A percentile compares a stretch with the other conserved stretches of the same genome.
These are phyloP conservation scores for Trifolium repens DNA, from an alignment of 306 rosid species.

Conservation along the genomic window DNA sequence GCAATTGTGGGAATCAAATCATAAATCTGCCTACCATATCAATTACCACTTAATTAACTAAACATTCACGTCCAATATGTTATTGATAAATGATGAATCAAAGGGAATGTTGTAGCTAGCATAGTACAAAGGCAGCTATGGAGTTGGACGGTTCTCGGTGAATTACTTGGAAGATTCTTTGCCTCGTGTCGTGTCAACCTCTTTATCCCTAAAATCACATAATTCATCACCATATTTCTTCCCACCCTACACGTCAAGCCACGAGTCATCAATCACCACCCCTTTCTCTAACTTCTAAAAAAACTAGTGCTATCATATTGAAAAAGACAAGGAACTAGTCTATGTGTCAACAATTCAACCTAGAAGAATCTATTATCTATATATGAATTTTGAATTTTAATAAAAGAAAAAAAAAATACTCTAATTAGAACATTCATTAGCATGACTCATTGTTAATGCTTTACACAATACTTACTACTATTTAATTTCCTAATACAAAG, in stretches of 20 bases:
- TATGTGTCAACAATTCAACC: slow-evolving; percentile 19
- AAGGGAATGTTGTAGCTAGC: not conserved
- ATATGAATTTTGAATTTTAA: not conserved
- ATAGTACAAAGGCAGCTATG: slow-evolving; percentile 13
- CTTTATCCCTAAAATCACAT: not conserved
- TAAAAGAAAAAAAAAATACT: no score
- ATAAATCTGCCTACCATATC: no score
- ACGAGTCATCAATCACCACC: slow-evolving; percentile 35
- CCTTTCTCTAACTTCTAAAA: not conserved
- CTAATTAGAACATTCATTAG: no score
- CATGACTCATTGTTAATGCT: no score
- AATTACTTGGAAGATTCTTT: slow-evolving; percentile 32
- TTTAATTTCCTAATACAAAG: no score
- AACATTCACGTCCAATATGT: no score
- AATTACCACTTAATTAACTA: no score
- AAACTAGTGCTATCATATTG: not conserved
- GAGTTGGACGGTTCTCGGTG: slow-evolving; percentile 34
- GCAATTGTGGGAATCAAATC: no score
- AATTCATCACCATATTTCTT: slow-evolving; percentile 6
- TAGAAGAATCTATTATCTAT: slow-evolving; percentile 40
- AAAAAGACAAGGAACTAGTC: not conserved
- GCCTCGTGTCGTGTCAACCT: slow-evolving; percentile 56
- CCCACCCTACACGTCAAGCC: slow-evolving; percentile 41
- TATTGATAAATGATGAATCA: no score
- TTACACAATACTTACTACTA: no score